Evolutionary conservation across 2,329 filamentous ascomycete genomes (phyloP).

Genomic region (Fusarium sp.): DNA sequence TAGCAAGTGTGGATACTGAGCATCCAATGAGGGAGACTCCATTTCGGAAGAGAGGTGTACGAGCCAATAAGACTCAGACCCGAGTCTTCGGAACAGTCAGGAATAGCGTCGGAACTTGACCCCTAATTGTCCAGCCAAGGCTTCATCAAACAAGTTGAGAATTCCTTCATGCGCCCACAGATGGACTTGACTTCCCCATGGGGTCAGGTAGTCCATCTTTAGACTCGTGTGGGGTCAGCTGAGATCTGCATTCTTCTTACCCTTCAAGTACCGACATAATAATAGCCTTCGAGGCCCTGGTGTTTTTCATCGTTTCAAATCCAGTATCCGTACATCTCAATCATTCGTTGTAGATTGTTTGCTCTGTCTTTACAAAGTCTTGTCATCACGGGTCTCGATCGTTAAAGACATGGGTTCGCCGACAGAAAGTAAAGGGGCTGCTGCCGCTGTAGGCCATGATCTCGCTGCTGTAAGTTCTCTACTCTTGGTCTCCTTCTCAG

Average conservation of each 20-base stretch:
- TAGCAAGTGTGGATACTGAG: too few species aligned
- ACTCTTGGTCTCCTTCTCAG: accelerated
- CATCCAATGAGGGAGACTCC: not conserved
- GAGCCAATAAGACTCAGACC: not conserved
- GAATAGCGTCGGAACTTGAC: not conserved
- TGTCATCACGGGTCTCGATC: not conserved
- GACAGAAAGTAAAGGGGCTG: slow-evolving; percentile 24
- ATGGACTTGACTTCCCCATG: slow-evolving; percentile 18
- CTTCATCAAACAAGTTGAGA: not conserved
- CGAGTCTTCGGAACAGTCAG: not conserved
- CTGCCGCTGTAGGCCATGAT: slow-evolving; percentile 24
- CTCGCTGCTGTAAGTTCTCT: slow-evolving; percentile 27
- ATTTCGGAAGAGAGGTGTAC: accelerated
- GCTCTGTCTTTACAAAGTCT: not conserved
- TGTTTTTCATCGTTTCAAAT: not conserved
- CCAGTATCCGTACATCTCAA: not conserved
- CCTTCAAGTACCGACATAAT: not conserved
- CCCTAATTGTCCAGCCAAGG: slow-evolving; percentile 2
- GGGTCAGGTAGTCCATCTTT: not conserved
- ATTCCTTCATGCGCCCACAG: not conserved
- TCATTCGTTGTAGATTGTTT: not conserved
- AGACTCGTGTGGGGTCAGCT: not conserved
- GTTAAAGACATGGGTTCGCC: not conserved
- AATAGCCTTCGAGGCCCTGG: not conserved
- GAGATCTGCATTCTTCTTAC: not conserved